Conservation (phyloP, 2,329 filamentous ascomycete genomes). For the Magnaporthales sp. region DNA sequence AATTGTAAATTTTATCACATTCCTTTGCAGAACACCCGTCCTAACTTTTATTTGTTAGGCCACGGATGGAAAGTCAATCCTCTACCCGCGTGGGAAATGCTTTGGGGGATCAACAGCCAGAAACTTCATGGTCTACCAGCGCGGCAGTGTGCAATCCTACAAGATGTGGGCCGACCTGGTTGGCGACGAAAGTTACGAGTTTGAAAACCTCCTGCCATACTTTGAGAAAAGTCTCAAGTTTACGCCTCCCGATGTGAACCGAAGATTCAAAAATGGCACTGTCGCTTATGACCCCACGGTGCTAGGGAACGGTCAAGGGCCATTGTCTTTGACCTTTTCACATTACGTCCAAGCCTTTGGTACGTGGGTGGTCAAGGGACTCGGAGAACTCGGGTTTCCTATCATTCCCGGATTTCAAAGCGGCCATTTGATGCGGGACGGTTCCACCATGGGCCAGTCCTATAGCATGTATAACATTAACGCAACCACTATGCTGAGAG, state of each 20-base stretch:
- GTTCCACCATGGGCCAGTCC: no score
- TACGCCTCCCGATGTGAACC: not conserved
- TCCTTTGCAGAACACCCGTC: slow-evolving; percentile 10
- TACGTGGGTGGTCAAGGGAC: slow-evolving; percentile 17
- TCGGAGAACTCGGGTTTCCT: slow-evolving; percentile 30
- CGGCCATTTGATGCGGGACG: slow-evolving; percentile 16
- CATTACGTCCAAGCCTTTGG: slow-evolving; percentile 15
- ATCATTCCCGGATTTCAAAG: slow-evolving; percentile 26
- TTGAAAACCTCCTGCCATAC: slow-evolving; percentile 20
- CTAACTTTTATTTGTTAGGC: not conserved
- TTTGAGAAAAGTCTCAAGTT: slow-evolving; percentile 20
- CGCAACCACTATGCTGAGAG: slow-evolving; percentile 5
- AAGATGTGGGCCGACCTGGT: slow-evolving; percentile 22
- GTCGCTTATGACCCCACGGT: slow-evolving; percentile 17
- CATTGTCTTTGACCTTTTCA: slow-evolving; percentile 17
- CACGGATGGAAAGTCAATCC: no score
- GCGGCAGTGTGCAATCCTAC: slow-evolving; percentile 14
- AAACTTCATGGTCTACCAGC: no score
- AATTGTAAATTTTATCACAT: slow-evolving; percentile 16
- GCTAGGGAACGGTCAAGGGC: slow-evolving; percentile 16
- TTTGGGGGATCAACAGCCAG: slow-evolving; percentile 21
- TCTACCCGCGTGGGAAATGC: slow-evolving; percentile 25
- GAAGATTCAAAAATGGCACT: slow-evolving; percentile 13
- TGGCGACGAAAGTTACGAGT: slow-evolving; percentile 19
- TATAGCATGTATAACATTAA: slow-evolving; percentile 12